phyloP scores from a whole-genome alignment of 1,284 basidiomycete species.

The Cutaneotrichosporon sp. region DNA sequence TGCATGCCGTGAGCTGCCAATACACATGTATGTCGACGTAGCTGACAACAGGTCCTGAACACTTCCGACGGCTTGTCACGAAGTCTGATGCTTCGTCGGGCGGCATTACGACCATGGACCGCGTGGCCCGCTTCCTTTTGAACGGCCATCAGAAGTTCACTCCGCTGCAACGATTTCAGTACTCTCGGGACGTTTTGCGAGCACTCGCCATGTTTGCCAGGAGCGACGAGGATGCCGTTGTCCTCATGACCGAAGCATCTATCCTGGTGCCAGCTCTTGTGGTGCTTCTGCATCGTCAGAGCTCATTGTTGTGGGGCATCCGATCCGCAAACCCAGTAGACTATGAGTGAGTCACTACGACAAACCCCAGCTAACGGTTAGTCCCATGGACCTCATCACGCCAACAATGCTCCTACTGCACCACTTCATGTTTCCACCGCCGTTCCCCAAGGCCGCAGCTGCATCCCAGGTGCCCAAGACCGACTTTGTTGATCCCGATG shows the following conservation, averaged over 20 bases:
- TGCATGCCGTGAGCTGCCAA: constrained; percentile 26
- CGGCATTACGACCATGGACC: constrained; percentile 20
- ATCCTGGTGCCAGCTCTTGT: constrained; percentile 33
- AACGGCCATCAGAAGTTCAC: background rate
- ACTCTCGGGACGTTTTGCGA: constrained; percentile 12
- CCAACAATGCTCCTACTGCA: constrained; percentile 35
- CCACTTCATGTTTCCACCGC: constrained; percentile 38
- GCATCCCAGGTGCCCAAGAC: background rate
- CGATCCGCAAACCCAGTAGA: constrained; percentile 2
- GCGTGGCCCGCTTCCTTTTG: constrained; percentile 20
- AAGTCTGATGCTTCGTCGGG: constrained; percentile 1
- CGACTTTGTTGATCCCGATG: constrained; percentile 4
- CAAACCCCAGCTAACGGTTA: constrained; percentile 7
- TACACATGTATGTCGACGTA: too few species aligned
- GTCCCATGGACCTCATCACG: constrained; percentile 28
- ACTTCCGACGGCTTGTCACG: constrained; percentile 28
- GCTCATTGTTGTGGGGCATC: constrained; percentile 32
- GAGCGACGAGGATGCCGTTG: constrained; percentile 30
- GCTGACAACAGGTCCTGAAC: background rate
- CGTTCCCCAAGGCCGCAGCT: constrained; percentile 1
- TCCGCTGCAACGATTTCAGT: constrained; percentile 4
- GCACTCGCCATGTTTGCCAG: constrained; percentile 29
- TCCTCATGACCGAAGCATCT: constrained; percentile 33
- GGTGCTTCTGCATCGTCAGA: constrained; percentile 29
- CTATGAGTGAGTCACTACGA: constrained; percentile 2